These are phyloP conservation scores for Cyclostephanos tholiformis DNA, from an alignment of 108 stramenopile species.

Conservation along the genomic window DNA sequence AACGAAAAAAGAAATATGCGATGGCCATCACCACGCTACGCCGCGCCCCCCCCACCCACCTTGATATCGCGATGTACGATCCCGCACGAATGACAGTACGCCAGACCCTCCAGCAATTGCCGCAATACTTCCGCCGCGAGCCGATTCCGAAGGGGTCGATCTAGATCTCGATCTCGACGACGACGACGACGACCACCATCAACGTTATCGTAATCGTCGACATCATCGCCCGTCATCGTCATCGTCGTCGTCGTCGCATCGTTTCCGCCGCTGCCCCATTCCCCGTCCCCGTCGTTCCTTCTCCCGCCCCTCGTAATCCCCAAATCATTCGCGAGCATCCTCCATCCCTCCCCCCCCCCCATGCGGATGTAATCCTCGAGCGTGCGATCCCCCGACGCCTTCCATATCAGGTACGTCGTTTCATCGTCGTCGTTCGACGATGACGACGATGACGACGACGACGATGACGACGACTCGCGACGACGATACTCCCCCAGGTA, in stretches of 20 bases:
- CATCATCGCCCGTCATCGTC: neutral
- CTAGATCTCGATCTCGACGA: no score
- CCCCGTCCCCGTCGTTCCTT: neutral
- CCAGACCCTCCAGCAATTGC: slow-evolving; percentile 36
- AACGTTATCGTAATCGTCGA: neutral
- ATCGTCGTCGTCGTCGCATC: slow-evolving; percentile 1
- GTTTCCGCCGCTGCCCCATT: neutral
- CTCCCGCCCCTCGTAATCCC: neutral
- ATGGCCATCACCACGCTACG: no score
- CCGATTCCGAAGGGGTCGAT: slow-evolving; percentile 8
- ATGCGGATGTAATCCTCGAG: slow-evolving; percentile 49
- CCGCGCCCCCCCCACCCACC: neutral
- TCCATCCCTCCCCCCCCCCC: slow-evolving; percentile 27
- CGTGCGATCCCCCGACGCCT: slow-evolving; percentile 30
- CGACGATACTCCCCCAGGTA: slow-evolving; percentile 33
- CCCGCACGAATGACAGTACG: slow-evolving; percentile 45
- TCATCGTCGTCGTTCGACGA: neutral
- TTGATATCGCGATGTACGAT: slow-evolving; percentile 47
- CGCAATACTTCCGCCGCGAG: slow-evolving; percentile 37
- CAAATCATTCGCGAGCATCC: slow-evolving; percentile 37
- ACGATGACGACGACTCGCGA: no score
- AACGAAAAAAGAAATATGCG: neutral
- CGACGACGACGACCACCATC: neutral
- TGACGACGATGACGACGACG: no score
- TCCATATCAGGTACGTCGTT: slow-evolving; percentile 39